These are phyloP conservation scores for Colletotrichum sp. DNA, from an alignment of 2,329 filamentous ascomycete species.

Conservation along the genomic window DNA sequence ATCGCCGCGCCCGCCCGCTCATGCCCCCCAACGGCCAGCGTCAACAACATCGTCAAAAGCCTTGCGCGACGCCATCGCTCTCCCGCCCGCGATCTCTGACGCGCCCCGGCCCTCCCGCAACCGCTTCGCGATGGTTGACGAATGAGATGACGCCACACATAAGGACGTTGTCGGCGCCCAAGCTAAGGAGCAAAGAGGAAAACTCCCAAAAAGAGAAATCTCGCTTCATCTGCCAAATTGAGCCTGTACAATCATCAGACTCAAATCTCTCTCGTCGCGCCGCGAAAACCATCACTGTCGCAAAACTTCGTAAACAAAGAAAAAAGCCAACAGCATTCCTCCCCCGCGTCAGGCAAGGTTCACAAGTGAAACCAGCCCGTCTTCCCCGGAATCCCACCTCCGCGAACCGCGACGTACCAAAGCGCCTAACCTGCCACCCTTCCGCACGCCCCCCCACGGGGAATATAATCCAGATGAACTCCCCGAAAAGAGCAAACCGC, in stretches of 20 bases:
- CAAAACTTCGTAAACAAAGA: neutral
- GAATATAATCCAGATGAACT: neutral
- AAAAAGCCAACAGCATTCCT: neutral
- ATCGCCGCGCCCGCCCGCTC: neutral
- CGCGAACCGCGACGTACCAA: slow-evolving; percentile 1
- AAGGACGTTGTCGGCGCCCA: neutral
- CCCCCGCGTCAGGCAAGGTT: neutral
- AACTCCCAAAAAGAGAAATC: neutral
- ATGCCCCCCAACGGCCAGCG: neutral
- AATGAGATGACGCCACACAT: neutral
- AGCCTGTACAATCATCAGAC: neutral
- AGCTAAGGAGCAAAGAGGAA: neutral
- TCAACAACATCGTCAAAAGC: neutral
- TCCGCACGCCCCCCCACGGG: neutral
- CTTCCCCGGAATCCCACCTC: slow-evolving; percentile 3
- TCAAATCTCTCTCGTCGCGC: neutral
- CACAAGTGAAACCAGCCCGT: slow-evolving; percentile 11
- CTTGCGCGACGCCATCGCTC: neutral
- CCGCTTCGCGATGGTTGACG: neutral
- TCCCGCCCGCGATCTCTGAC: neutral
- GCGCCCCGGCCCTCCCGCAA: slow-evolving; percentile 5
- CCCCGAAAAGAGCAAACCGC: neutral
- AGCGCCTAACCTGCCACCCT: neutral
- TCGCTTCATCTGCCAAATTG: neutral
- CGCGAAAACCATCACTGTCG: neutral